A percentile compares a stretch with the other conserved stretches of the same genome.
Conservation (phyloP, 78 protist species). For the Dictyostelium citrinum region DNA sequence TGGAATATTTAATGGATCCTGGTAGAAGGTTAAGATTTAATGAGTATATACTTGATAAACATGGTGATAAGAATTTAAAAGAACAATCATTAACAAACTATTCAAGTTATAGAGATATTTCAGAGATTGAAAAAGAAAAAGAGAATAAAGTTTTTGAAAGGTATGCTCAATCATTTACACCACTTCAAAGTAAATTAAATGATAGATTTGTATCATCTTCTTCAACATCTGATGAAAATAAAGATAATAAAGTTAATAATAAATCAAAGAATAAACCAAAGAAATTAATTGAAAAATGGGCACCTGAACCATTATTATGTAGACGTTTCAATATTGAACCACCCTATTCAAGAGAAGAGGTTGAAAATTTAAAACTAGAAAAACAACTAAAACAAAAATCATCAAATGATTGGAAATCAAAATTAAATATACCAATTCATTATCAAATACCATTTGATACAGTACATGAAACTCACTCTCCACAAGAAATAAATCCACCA, state of each 20-base stretch:
- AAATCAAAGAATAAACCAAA: background rate
- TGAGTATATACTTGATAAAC: background rate
- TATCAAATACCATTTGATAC: background rate
- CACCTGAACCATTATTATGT: conserved; percentile 36
- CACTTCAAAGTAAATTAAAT: conserved; percentile 22
- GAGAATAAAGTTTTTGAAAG: background rate
- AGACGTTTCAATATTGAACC: conserved; percentile 12
- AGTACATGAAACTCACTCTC: background rate
- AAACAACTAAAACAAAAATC: background rate
- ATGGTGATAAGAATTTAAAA: background rate
- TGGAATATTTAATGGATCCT: conserved; percentile 12
- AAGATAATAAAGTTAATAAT: background rate
- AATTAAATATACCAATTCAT: conserved; percentile 11
- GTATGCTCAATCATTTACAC: conserved; percentile 10
- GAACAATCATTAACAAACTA: conserved; percentile 2
- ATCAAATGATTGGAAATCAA: conserved; percentile 39
- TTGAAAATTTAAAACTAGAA: conserved; percentile 4
- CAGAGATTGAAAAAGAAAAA: background rate
- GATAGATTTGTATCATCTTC: conserved; percentile 27
- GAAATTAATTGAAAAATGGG: conserved; percentile 22
- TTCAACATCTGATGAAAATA: background rate
- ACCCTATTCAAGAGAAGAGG: conserved; percentile 24
- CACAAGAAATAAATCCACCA: background rate
- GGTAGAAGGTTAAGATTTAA: conserved; percentile 18
- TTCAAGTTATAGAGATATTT: background rate